Conservation (phyloP, 1,284 basidiomycete genomes). For the Xerocomus minutiporus region DNA sequence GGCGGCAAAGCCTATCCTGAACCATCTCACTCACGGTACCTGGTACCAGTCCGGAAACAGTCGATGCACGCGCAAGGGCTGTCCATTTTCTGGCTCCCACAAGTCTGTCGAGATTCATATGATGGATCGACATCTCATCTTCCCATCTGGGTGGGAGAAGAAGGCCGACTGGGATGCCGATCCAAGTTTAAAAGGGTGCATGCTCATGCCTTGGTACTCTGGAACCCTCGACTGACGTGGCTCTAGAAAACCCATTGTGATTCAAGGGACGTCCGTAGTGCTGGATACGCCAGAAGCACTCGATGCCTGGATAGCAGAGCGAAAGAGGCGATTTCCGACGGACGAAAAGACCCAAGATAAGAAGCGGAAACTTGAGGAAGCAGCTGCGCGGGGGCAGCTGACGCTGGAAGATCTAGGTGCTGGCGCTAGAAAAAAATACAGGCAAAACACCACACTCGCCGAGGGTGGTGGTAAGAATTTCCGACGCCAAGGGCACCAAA, state of each 20-base stretch:
- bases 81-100: conserved; percentile 68
- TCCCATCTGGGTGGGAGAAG: conserved; percentile 70
- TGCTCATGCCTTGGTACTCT: not conserved
- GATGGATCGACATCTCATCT: conserved; percentile 89
- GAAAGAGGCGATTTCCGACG: conserved; percentile 81
- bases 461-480: conserved; percentile 5
- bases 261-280: conserved; percentile 75
- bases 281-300: conserved; percentile 81
- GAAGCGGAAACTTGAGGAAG: conserved; percentile 69
- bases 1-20: conserved; percentile 11
- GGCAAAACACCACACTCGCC: conserved; percentile 16
- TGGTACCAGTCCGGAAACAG: conserved; percentile 63
- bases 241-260: conserved; percentile 62
- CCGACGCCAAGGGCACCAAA: conserved; percentile 16
- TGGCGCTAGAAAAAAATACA: conserved; percentile 35
- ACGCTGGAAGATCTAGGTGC: conserved; percentile 44
- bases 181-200: conserved; percentile 68
- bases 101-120: conserved; percentile 79
- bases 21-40: conserved; percentile 26
- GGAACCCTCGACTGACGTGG: not conserved
- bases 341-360: conserved; percentile 68
- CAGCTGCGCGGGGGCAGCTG: conserved; percentile 73
- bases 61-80: conserved; percentile 65
- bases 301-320: conserved; percentile 81
- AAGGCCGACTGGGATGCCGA: conserved; percentile 72